These are phyloP conservation scores for Globisporangium cystogenes DNA, from an alignment of 352 stramenopile genomes.

Conservation along the genomic window DNA sequence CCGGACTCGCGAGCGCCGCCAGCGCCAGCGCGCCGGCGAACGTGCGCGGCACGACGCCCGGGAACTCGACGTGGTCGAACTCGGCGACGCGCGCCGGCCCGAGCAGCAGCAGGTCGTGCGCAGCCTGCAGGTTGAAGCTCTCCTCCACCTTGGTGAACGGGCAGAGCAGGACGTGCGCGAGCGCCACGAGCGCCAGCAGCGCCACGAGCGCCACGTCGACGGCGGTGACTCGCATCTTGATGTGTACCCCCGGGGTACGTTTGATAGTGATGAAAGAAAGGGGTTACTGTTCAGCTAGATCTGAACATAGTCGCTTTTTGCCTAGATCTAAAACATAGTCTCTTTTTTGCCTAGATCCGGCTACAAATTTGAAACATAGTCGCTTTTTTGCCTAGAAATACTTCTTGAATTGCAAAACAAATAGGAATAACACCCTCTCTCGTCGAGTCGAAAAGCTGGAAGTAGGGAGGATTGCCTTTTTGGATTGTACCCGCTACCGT, in stretches of 20 bases:
- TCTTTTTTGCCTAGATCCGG: no score
- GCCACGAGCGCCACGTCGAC: slow-evolving; percentile 5
- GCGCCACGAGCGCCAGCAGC: slow-evolving; percentile 21
- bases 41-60: slow-evolving; percentile 97
- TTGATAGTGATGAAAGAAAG: neutral
- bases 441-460: no score
- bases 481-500: no score
- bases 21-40: slow-evolving; percentile 91
- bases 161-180: slow-evolving; percentile 45
- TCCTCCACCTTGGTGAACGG: slow-evolving; percentile 94
- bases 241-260: neutral
- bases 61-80: slow-evolving; percentile 98
- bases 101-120: slow-evolving; percentile 93
- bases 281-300: no score
- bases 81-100: slow-evolving; percentile 28
- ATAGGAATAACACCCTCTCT: no score
- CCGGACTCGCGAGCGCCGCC: slow-evolving; percentile 32
- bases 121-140: slow-evolving; percentile 98
- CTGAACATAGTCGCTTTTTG: no score
- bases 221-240: neutral
- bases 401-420: no score
- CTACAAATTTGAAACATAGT: no score
- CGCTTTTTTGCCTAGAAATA: no score
- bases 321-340: no score
- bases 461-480: no score